Evolutionary conservation across 306 rosid species (phyloP), one percentile per base, ranked within the genome.

Genomic region (Carpinus viminea): DNA sequence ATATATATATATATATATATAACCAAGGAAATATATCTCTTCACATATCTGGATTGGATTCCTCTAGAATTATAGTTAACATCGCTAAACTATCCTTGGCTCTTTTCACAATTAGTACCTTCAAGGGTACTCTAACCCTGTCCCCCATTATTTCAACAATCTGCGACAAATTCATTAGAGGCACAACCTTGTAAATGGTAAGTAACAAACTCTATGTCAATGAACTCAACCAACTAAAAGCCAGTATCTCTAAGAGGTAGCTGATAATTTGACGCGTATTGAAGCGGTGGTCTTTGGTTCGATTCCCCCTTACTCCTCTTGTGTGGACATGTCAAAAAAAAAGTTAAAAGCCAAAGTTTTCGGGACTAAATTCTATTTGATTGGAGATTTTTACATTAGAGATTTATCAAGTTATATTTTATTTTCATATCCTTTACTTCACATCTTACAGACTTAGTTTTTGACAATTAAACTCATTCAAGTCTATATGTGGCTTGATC

Each of bases 81-180:
- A 88, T 89, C 18, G 74, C 88, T 38, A 73, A 70, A 70, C 74
- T 72, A 69, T 90, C 85, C n/a, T 68, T 65, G 3, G 80, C 89
- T 76, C 98, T 84, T 82, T 80, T 91, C 51, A 91, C 91, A 26
- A n/a, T n/a, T n/a, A 86, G 76, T 21, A 85, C 93, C 85, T 85
- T 85, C 48, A 95, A 36, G 70, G 96, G 88, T 55, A 81, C 83
- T 60, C 98, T 91, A n/a, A 90, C 88, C 80, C 79, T 85, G 82
- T 92, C 96, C 47, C 86, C 91, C 93, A 95, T 85, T 72, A 85
- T 85, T 68, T 91, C 98, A 76, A 90, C 80, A 1, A 91, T 84
- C 98, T 95, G 92, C 81, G 45, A 85, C 73, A 84, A 56, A 53
- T 20, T 15, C 31, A 20, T 36, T 26, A 65, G 36, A 36, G 34